Base-by-base conservation (phyloP, 1,284 basidiomycete species). In the Tranzscheliella williamsii region DNA sequence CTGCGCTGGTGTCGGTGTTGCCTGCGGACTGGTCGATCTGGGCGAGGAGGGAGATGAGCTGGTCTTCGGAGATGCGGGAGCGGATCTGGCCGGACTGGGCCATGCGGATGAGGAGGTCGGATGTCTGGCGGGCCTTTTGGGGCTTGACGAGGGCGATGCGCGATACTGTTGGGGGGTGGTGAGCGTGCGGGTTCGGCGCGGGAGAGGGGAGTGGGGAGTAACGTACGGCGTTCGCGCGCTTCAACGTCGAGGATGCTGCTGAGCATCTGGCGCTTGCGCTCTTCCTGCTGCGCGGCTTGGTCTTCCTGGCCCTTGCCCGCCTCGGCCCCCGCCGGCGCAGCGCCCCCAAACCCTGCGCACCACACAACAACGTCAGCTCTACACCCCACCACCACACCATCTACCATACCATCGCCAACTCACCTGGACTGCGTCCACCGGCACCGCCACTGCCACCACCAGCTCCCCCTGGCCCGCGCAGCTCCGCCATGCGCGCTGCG, bases 131-230 rank as follows among this genome's bases (percentile, higher is more conserved):
- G 5, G 91, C 89, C 74, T 92, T 84, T 48, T 90, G 86, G 0
- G 91, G 90, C 71, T 91, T 89, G 53, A 96, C 94, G 24, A 98
- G 85, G 3, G 88, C 85, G 75, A 98, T 97, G 36, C 94, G 86
- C 4, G 92, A 90, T 55, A 91, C 89, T 91, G 70, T 12, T 33
- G n/a, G 5, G 17, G 16, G 24, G 22, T 27, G n/a, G n/a, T n/a
- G n/a, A n/a, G n/a, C n/a, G n/a, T n/a, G n/a, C n/a, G n/a, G n/a
- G n/a, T n/a, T n/a, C n/a, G n/a, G n/a, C n/a, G n/a, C n/a, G n/a
- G n/a, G n/a, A n/a, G 8, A n/a, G 49, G 26, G 13, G 12, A n/a
- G 22, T 13, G n/a, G 9, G 12, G 17, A 27, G 20, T 0, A 2
- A 83, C 91, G 78, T 80, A 97, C 94, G 81, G 79, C 94, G 83